Evolutionary conservation across 306 rosid genomes (phyloP).

Genomic region (Spatholobus suberectus): DNA sequence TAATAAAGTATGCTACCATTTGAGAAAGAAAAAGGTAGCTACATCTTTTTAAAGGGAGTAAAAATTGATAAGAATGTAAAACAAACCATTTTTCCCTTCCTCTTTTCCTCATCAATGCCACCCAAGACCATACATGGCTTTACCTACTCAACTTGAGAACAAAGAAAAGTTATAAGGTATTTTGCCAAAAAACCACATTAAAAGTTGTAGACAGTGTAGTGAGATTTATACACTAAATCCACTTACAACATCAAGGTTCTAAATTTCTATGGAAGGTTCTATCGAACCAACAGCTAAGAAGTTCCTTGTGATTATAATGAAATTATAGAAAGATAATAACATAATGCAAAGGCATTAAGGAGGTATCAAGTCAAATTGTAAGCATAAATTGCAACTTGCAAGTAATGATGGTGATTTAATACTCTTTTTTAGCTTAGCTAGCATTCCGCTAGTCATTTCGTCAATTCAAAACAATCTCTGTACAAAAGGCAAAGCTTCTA

Average conservation of each 20-base stretch:
- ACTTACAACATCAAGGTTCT: conserved; percentile 92
- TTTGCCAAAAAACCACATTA: neutral
- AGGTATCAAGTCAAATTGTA: neutral
- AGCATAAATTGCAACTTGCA: neutral
- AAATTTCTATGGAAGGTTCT: conserved; percentile 86
- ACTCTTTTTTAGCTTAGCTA: too few relatives aligned
- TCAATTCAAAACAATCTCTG: too few relatives aligned
- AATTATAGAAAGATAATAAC: conserved; percentile 10
- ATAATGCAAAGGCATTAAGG: conserved; percentile 25
- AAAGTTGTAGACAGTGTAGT: neutral
- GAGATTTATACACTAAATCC: conserved; percentile 11
- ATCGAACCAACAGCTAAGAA: conserved; percentile 84
- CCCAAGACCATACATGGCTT: conserved; percentile 76
- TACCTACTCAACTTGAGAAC: conserved; percentile 70
- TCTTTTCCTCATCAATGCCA: conserved; percentile 64
- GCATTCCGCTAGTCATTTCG: too few relatives aligned
- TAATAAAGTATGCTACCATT: neutral
- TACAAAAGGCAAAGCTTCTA: too few relatives aligned
- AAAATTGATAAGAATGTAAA: conserved; percentile 30
- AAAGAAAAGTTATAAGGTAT: conserved; percentile 18
- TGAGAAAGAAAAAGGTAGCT: neutral
- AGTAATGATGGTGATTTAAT: too few relatives aligned
- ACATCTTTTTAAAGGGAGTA: conserved; percentile 1
- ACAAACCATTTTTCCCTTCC: conserved; percentile 61
- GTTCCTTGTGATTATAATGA: conserved; percentile 62